These are phyloP conservation scores for Crataegus laevigata DNA, from an alignment of 306 rosid species.

Conservation along the genomic window DNA sequence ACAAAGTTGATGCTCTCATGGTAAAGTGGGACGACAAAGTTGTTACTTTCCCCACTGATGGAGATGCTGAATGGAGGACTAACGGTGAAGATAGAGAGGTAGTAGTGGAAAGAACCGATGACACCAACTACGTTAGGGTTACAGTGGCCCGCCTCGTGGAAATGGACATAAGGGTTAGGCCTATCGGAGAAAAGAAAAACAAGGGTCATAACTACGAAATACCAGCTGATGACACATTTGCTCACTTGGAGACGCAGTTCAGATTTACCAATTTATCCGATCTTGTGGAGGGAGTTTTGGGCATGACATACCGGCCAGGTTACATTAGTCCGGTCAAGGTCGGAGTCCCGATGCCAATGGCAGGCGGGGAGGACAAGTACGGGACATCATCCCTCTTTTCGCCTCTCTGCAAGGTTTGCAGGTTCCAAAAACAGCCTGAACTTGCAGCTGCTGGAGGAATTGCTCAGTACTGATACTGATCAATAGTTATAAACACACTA, in stretches of 20 bases:
- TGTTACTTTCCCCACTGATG: conserved; percentile 33
- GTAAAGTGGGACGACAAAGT: conserved; percentile 54
- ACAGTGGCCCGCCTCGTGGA: conserved; percentile 45
- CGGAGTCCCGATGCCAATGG: conserved; percentile 59
- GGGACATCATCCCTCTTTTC: conserved; percentile 41
- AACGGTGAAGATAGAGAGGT: conserved; percentile 44
- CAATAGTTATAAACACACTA: neutral
- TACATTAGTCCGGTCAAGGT: conserved; percentile 66
- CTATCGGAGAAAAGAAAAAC: conserved; percentile 61
- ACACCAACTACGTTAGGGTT: conserved; percentile 46
- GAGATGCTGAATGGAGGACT: conserved; percentile 55
- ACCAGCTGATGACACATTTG: conserved; percentile 52
- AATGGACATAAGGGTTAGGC: conserved; percentile 52
- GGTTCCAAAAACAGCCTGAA: conserved; percentile 42
- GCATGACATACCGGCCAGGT: conserved; percentile 60
- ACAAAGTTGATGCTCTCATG: conserved; percentile 43
- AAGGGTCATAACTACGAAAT: conserved; percentile 63
- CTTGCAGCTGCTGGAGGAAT: conserved; percentile 22
- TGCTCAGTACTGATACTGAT: conserved; percentile 35
- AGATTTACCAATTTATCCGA: conserved; percentile 40
- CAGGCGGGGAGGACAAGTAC: conserved; percentile 73
- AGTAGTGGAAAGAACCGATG: conserved; percentile 63
- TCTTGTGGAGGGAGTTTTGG: conserved; percentile 63
- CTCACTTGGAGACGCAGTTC: conserved; percentile 73
- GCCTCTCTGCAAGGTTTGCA: conserved; percentile 45